phyloP scores from a whole-genome alignment of 2,329 filamentous ascomycete genomes.

The Penicillium sp. region DNA sequence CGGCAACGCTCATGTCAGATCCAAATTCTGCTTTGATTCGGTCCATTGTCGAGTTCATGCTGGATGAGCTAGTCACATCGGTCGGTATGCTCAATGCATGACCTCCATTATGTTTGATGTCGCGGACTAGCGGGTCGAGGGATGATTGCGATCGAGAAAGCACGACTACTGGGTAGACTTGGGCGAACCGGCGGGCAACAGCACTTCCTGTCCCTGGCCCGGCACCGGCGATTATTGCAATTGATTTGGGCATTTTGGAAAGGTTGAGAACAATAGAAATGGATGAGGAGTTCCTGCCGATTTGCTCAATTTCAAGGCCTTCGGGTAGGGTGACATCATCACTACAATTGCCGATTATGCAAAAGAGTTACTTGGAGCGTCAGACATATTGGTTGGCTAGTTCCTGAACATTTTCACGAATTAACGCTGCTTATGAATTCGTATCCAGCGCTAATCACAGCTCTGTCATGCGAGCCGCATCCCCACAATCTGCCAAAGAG shows the following conservation, averaged over 20 bases:
- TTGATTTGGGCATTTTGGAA: slow-evolving; percentile 10
- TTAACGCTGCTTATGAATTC: no score
- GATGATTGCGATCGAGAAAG: slow-evolving; percentile 68
- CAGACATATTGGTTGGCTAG: no score
- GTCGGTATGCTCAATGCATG: slow-evolving; percentile 69
- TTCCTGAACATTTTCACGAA: no score
- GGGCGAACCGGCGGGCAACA: slow-evolving; percentile 58
- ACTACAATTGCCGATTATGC: no score
- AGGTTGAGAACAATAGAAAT: no score
- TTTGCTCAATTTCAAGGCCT: no score
- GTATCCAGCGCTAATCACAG: no score
- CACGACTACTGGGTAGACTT: slow-evolving; percentile 70
- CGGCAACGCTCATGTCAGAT: slow-evolving; percentile 22
- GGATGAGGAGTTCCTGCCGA: no score
- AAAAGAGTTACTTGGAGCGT: no score
- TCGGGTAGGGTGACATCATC: no score
- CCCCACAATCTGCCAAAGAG: no score
- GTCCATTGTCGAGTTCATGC: slow-evolving; percentile 38
- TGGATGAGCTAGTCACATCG: slow-evolving; percentile 58
- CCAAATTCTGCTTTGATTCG: slow-evolving; percentile 15
- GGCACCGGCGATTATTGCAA: slow-evolving; percentile 24
- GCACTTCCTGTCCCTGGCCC: slow-evolving; percentile 21
- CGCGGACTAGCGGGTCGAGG: slow-evolving; percentile 65
- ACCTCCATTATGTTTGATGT: slow-evolving; percentile 68
- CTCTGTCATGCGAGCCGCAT: no score